Evolutionary conservation across 345 rosid species (phyloP).

Genomic region (Dipteronia dyeriana): DNA sequence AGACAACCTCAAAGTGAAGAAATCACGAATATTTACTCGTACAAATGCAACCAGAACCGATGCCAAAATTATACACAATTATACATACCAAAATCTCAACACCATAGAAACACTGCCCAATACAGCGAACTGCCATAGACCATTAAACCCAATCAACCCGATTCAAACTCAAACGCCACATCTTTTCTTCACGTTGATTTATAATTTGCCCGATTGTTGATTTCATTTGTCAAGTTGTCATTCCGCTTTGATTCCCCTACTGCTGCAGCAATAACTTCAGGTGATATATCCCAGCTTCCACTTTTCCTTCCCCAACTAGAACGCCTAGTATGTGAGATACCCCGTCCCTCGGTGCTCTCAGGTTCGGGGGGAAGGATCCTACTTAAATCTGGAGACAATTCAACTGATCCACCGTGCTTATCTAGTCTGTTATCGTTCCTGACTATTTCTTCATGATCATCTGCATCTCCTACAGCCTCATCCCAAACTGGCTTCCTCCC

Average conservation of each 20-base stretch:
- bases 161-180: constrained; percentile 10
- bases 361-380: constrained; percentile 71
- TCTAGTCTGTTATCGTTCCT: constrained; percentile 32
- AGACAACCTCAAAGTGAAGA: background rate
- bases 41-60: background rate
- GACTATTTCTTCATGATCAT: constrained; percentile 33
- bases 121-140: background rate
- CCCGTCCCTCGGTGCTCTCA: constrained; percentile 57
- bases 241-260: constrained; percentile 38
- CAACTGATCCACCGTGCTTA: constrained; percentile 37
- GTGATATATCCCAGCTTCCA: constrained; percentile 76
- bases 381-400: constrained; percentile 56
- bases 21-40: background rate
- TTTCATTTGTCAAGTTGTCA: constrained; percentile 22
- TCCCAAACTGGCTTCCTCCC: constrained; percentile 74
- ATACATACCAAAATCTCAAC: background rate
- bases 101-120: background rate
- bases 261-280: constrained; percentile 39
- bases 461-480: constrained; percentile 32
- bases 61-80: background rate
- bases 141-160: constrained; percentile 14
- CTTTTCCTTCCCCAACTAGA: constrained; percentile 72
- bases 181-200: constrained; percentile 10
- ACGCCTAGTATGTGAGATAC: constrained; percentile 47
- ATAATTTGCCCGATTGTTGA: constrained; percentile 24